A percentile compares a stretch with the other conserved stretches of the same genome.
Conservation (phyloP, 2,329 filamentous ascomycete genomes). For the Atkinsonella hypoxylon region DNA sequence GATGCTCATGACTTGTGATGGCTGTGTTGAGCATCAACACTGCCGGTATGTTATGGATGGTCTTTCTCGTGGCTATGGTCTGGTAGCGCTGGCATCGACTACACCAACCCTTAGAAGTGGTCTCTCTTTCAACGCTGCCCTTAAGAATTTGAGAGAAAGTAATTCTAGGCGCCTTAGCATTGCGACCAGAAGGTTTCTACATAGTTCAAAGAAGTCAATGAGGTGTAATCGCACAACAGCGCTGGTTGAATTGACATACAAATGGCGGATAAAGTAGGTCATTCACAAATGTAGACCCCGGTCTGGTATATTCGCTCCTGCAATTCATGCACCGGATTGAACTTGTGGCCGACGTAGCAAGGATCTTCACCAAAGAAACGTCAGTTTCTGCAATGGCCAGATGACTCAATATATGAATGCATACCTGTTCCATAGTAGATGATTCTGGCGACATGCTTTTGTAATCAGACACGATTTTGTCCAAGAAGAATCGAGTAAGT, state of each 20-base stretch:
- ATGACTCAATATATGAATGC: neutral
- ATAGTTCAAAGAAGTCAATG: neutral
- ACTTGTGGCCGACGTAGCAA: constrained; percentile 59
- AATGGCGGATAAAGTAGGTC: constrained; percentile 66
- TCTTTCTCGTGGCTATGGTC: constrained; percentile 72
- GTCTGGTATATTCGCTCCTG: constrained; percentile 70
- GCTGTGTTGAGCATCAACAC: constrained; percentile 86
- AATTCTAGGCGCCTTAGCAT: constrained; percentile 38
- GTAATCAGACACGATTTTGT: constrained; percentile 69
- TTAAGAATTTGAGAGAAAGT: constrained; percentile 91
- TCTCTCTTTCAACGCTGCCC: constrained; percentile 79
- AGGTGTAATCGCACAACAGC: neutral
- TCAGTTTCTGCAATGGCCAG: neutral
- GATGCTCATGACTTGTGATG: constrained; percentile 58
- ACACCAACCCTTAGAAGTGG: constrained; percentile 86
- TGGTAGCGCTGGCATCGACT: constrained; percentile 84
- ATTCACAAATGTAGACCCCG: constrained; percentile 69
- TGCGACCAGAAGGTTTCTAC: constrained; percentile 36
- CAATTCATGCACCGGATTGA: constrained; percentile 80
- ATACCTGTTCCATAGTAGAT: constrained; percentile 58
- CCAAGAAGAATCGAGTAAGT: constrained; percentile 73
- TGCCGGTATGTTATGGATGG: constrained; percentile 67
- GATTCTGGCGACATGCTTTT: constrained; percentile 51
- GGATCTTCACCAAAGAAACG: constrained; percentile 21
- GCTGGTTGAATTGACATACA: constrained; percentile 14